Conservation (phyloP, 23 red algal species). For the Gracilariopsis chorda region DNA sequence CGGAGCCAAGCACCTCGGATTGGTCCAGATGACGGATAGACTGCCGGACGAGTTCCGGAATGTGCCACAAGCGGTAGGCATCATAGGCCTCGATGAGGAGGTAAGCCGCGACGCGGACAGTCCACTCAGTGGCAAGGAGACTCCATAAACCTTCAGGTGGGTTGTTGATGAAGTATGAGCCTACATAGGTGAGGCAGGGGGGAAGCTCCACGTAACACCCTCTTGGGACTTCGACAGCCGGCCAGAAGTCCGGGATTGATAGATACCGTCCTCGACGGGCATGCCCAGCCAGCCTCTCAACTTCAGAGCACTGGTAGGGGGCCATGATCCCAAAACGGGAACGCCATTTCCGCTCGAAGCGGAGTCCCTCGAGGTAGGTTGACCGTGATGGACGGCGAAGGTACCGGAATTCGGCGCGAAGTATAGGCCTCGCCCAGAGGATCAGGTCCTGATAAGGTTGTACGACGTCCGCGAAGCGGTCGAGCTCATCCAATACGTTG, state of each 20-base stretch:
- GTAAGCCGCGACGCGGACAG: not conserved
- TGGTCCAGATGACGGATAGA: not conserved
- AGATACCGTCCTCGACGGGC: not conserved
- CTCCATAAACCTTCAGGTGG: not conserved
- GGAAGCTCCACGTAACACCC: slow-evolving; percentile 1
- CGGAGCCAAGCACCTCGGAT: not conserved
- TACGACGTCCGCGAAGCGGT: no score
- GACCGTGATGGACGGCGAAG: not conserved
- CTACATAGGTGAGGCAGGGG: not conserved
- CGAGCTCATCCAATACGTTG: no score
- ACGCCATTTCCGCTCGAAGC: not conserved
- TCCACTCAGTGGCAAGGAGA: slow-evolving; percentile 5
- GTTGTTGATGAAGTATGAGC: not conserved
- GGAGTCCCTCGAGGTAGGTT: not conserved
- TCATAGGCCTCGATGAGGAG: not conserved
- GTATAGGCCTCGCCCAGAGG: no score
- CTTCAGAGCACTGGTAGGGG: slow-evolving; percentile 1
- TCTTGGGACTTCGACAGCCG: not conserved
- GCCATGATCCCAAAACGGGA: not conserved
- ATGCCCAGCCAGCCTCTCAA: not conserved
- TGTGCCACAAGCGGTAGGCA: not conserved
- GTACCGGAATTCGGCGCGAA: no score
- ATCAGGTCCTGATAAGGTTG: no score
- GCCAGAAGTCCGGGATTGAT: not conserved
- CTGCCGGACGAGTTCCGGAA: not conserved